Base-by-base conservation (phyloP, 192 early-diverging fungal genomes). In the Entomortierella parvispora region DNA sequence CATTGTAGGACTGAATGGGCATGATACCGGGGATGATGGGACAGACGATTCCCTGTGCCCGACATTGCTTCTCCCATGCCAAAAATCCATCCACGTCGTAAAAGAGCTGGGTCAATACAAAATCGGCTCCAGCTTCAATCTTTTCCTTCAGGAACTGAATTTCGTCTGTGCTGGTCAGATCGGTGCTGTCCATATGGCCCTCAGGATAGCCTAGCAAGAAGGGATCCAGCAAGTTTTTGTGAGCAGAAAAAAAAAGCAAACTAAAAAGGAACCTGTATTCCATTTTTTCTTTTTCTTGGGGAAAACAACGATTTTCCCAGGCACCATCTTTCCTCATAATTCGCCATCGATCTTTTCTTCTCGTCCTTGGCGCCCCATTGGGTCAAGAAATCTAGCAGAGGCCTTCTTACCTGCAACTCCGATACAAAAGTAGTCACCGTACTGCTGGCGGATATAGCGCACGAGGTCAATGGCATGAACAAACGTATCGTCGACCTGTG, bases 351-450 rank as follows among this genome's bases (percentile, higher is more conserved):
- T 53, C 49, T 62, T 56, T 37, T 8, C 32, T n/a, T 9, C 54
- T n/a, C 31, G 31, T 32, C 34, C 34, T 20, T 32, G 10, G 3
- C 20, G n/a, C 20, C n/a, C n/a, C 17, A 15, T 55, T 29, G 12
- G 12, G 10, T 52, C 9, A 23, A 52, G 14, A 55, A 55, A 56
- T 9, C 12, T 2, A 22, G 45, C 58, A 59, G 4, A 25, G 28
- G 25, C 42, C 26, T 20, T 32, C 18, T 42, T 70, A 80, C 77
- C 93, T 23, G 94, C 94, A 43, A 95, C 93, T 63, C 90, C 94
- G 69, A 95, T 94, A 67, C 93, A 94, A 65, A 95, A 95, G 80
- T 92, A 94, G 75, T 93, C 91, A 9, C 91, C 91, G 64, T 94
- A 90, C 53, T 87, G 58, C 55, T 90, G 70, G 23, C 91, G 86